Percentiles rank a stretch among this genome's conserved stretches.
Conservation (phyloP, 164 flowering plant species). For the Berberis thunbergii region DNA sequence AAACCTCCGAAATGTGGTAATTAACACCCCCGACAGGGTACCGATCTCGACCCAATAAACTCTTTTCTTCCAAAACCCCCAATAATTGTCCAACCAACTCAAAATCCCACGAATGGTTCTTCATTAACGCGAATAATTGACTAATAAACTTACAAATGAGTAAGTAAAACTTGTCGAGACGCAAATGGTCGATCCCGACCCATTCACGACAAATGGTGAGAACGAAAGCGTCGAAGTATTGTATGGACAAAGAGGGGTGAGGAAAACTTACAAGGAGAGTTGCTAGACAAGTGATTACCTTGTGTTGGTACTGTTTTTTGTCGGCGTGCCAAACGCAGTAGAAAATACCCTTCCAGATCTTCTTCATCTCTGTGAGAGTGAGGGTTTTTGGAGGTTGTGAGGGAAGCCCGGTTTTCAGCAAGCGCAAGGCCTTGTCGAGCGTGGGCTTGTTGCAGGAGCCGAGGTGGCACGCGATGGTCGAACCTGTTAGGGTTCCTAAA, state of each 20-base stretch:
- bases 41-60: conserved; percentile 38
- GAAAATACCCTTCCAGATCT: conserved; percentile 90
- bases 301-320: conserved; percentile 30
- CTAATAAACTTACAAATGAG: conserved; percentile 54
- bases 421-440: conserved; percentile 38
- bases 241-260: conserved; percentile 27
- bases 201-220: conserved; percentile 85
- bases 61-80: conserved; percentile 35
- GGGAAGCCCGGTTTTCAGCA: conserved; percentile 50
- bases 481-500: no score
- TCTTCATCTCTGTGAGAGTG: conserved; percentile 35
- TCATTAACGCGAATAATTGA: conserved; percentile 35
- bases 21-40: conserved; percentile 59
- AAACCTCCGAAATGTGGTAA: conserved; percentile 63
- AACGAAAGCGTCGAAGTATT: conserved; percentile 50
- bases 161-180: conserved; percentile 85
- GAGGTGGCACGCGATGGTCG: conserved; percentile 12
- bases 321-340: conserved; percentile 49
- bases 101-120: conserved; percentile 48
- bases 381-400: conserved; percentile 35
- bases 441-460: conserved; percentile 54
- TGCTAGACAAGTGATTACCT: conserved; percentile 49
- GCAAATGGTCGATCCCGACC: conserved; percentile 67
- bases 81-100: conserved; percentile 25
- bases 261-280: conserved; percentile 28